These are phyloP conservation scores for Annulohypoxylon bovei DNA, from an alignment of 495 filamentous ascomycete species.

Conservation along the genomic window DNA sequence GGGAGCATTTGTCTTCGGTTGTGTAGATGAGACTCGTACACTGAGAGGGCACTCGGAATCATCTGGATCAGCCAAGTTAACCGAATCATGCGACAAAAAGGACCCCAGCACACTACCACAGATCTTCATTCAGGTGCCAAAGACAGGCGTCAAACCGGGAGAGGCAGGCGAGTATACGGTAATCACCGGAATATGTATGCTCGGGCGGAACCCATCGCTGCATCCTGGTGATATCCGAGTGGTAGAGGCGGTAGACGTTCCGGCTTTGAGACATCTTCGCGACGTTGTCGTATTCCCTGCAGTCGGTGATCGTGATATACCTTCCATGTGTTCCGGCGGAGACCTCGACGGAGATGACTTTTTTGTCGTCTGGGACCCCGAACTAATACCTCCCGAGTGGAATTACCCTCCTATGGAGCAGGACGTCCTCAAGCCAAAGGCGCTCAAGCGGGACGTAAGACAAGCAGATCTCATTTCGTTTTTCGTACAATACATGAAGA, in stretches of 20 bases:
- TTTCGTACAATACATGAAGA: conserved; percentile 94
- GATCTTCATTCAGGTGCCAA: conserved; percentile 84
- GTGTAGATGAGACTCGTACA: conserved; percentile 82
- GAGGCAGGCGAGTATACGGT: conserved; percentile 65
- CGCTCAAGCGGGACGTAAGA: conserved; percentile 66
- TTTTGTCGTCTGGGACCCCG: conserved; percentile 89
- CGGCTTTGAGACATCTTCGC: conserved; percentile 74
- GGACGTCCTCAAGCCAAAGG: conserved; percentile 59
- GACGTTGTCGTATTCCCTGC: conserved; percentile 90
- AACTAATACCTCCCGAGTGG: conserved; percentile 75
- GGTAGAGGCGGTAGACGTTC: conserved; percentile 82
- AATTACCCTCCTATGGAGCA: conserved; percentile 81
- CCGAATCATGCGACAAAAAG: conserved; percentile 38
- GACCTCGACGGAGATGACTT: conserved; percentile 98
- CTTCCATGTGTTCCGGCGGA: conserved; percentile 95
- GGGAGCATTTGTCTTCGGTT: conserved; percentile 89
- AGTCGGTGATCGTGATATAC: conserved; percentile 82
- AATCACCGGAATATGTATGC: conserved; percentile 80
- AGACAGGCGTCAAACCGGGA: conserved; percentile 54
- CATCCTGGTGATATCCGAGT: conserved; percentile 94
- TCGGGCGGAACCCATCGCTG: conserved; percentile 93
- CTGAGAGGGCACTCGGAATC: conserved; percentile 73
- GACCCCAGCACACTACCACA: conserved; percentile 71
- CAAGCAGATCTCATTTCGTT: conserved; percentile 79
- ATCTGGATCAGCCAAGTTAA: conserved; percentile 26